Evolutionary conservation across 2,329 filamentous ascomycete species (phyloP), one percentile per base, ranked within the genome.

Genomic region (Penicillium sp.): DNA sequence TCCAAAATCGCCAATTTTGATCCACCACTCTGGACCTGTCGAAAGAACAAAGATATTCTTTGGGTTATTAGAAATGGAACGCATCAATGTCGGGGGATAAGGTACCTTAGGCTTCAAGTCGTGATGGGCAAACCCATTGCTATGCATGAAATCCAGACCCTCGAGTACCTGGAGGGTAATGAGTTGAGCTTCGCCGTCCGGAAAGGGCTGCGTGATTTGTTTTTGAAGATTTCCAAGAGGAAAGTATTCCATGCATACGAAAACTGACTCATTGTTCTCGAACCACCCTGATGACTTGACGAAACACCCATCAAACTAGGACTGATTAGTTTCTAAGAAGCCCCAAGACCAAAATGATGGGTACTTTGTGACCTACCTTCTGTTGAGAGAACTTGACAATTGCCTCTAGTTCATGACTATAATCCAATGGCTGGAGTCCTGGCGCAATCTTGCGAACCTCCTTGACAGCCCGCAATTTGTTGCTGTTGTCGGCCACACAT

Each of bases 1-100:
- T 3, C 75, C 75, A 60, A 78, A 77, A 55, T 78, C 75, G 10
- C 64, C 72, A 21, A 77, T 69, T 52, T 75, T 76, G 11, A 78
- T 66, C 69, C 71, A 73, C 74, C 74, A 77, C 5, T 69, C 53
- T 14, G 68, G 70, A 3, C 57, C 53, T 21, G 45, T 60, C 1
- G 49, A 49, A 16, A 59, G 54, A 5, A 77, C 68, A 11, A 76
- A 64, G 37, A 76, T 67, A 49, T 76, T 75, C 68, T 73, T 43
- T 21, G 19, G 11, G 3, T 31, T 13, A 3, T 46, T 21, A 52
- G 44, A 21, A 27, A 13, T 2, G 10, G 1, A 31, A 31, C 10
- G 29, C 37, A 21, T 35, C 5, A 29, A 31, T 24, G 14, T 27
- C 21, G 27, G 11, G 22, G 43, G 44, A 19, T 22, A 16, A 14